These are phyloP conservation scores for Thielaviopsis punctulata DNA, from an alignment of 2,329 filamentous ascomycete genomes.

Conservation along the genomic window DNA sequence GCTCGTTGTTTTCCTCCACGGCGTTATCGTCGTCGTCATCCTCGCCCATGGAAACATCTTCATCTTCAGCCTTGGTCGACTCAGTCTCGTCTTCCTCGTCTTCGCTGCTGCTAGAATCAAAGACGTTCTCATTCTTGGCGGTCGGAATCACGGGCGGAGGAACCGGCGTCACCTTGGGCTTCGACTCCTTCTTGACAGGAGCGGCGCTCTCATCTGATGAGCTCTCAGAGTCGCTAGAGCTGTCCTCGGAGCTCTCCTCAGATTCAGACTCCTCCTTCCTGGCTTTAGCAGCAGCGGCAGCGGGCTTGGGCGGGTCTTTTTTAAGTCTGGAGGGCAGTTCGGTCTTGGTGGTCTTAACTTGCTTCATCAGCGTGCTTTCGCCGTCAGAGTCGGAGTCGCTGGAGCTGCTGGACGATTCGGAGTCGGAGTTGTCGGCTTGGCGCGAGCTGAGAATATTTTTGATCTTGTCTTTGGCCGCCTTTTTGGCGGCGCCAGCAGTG, in stretches of 20 bases:
- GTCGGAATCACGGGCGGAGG: constrained; percentile 10
- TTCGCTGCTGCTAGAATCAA: constrained; percentile 3
- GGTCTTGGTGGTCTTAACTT: constrained; percentile 12
- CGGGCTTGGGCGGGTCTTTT: constrained; percentile 4
- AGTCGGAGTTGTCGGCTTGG: constrained; percentile 10
- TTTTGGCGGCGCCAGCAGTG: constrained; percentile 7
- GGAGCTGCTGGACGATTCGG: constrained; percentile 17
- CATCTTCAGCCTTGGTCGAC: constrained; percentile 13
- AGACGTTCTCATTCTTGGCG: constrained; percentile 13
- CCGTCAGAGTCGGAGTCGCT: constrained; percentile 17
- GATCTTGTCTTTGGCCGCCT: constrained; percentile 13
- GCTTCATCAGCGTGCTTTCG: constrained; percentile 11
- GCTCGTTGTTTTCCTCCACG: constrained; percentile 18
- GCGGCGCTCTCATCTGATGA: constrained; percentile 14
- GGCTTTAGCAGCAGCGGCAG: neutral
- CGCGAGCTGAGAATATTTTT: constrained; percentile 14
- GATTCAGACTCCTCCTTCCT: constrained; percentile 5
- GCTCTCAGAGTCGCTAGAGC: constrained; percentile 16
- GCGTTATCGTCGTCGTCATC: constrained; percentile 14
- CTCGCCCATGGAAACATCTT: constrained; percentile 15
- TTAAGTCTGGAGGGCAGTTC: constrained; percentile 8
- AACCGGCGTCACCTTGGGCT: constrained; percentile 12
- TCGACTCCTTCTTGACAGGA: constrained; percentile 15
- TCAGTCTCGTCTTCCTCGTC: constrained; percentile 6
- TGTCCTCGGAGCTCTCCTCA: constrained; percentile 3